phyloP scores from a whole-genome alignment of 225 moss, liverwort and hornwort species.

The Pleurozium schreberi region DNA sequence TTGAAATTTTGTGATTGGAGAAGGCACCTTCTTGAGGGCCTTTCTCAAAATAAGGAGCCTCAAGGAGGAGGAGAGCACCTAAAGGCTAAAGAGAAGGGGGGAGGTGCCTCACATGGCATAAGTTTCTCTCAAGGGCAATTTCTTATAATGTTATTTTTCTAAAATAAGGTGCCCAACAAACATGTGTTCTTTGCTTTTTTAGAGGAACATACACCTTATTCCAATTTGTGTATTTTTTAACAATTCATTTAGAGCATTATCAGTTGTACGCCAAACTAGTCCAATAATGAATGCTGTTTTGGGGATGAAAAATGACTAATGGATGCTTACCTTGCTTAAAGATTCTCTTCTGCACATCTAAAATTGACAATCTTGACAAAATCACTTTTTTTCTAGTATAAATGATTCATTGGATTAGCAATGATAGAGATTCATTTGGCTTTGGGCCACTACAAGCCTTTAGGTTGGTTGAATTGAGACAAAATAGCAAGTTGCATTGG shows the following conservation, averaged over 20 bases:
- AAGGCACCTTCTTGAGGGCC: not conserved
- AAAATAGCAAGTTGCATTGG: rapidly evolving
- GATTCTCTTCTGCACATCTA: not conserved
- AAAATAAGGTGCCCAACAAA: not conserved
- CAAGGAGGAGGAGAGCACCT: not conserved
- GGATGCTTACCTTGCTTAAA: rapidly evolving
- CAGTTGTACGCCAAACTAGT: rapidly evolving
- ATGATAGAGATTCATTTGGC: not conserved
- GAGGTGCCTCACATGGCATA: rapidly evolving
- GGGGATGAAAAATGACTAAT: not conserved
- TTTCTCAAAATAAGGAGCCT: not conserved
- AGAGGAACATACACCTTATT: rapidly evolving
- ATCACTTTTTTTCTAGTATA: not conserved
- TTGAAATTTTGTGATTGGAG: too few relatives aligned
- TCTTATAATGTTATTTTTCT: not conserved
- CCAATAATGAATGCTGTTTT: rapidly evolving
- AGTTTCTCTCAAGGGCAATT: rapidly evolving
- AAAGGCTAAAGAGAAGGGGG: not conserved
- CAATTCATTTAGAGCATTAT: not conserved
- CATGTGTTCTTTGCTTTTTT: rapidly evolving
- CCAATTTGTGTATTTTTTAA: not conserved
- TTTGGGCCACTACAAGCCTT: not conserved
- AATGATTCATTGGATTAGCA: not conserved
- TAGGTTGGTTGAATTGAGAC: not conserved
- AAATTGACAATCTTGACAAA: not conserved